A percentile compares a stretch with the other conserved stretches of the same genome.
Conservation (phyloP, 2,329 filamentous ascomycete species). For the Myriosclerotinia duriaeana region DNA sequence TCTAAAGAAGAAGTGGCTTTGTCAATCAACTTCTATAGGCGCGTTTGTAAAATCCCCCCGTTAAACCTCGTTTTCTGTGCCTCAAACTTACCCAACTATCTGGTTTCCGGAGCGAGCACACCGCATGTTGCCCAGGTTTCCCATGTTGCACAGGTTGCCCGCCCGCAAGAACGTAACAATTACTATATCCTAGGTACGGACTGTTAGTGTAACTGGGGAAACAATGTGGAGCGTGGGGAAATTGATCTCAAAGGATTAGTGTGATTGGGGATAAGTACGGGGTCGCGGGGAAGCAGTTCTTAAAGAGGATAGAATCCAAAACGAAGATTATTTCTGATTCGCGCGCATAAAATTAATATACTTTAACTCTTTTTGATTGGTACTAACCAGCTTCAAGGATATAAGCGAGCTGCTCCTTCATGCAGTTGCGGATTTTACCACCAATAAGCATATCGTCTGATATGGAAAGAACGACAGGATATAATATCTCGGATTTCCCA, state of each 20-base stretch:
- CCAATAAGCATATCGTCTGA: background rate
- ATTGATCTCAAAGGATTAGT: background rate
- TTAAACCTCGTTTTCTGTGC: background rate
- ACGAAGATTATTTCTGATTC: background rate
- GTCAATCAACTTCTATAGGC: background rate
- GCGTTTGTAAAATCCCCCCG: background rate
- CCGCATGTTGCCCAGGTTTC: background rate
- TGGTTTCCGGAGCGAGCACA: too few species aligned
- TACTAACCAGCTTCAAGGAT: too few species aligned
- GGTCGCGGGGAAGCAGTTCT: background rate
- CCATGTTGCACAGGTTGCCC: too few species aligned
- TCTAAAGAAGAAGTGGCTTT: background rate
- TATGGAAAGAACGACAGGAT: background rate
- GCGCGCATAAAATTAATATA: background rate
- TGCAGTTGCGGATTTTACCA: background rate
- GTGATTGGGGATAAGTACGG: background rate
- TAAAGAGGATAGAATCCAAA: background rate
- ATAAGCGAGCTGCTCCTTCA: background rate
- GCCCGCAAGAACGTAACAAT: too few species aligned
- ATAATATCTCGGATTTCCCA: background rate
- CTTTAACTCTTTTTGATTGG: background rate
- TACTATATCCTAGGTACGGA: background rate
- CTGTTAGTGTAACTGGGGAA: background rate
- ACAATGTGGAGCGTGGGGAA: slow-evolving; percentile 2
- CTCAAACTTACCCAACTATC: background rate